phyloP scores from a whole-genome alignment of 140 eudicot genomes.

The Bidens hawaiensis region DNA sequence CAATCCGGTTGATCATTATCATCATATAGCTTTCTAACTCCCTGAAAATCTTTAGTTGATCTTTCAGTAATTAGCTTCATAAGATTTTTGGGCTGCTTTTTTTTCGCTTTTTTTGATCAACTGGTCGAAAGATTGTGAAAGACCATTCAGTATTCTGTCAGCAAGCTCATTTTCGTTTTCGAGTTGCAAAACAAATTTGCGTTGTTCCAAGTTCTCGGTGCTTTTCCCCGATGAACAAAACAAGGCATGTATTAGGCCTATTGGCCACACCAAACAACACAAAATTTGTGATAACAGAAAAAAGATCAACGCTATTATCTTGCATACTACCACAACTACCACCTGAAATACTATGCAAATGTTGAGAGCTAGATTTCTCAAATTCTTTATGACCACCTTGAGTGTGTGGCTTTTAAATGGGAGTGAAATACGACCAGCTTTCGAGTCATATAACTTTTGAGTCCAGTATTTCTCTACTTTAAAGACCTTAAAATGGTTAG shows the following conservation, averaged over 20 bases:
- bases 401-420: background rate
- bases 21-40: background rate
- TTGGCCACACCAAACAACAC: background rate
- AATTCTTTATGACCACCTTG: background rate
- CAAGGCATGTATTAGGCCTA: background rate
- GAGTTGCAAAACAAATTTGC: background rate
- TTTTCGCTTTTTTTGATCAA: conserved; percentile 3
- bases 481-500: no score
- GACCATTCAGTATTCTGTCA: background rate
- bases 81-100: background rate
- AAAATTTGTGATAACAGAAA: no score
- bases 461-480: no score
- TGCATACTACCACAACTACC: background rate
- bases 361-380: background rate
- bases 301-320: background rate
- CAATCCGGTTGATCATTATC: background rate
- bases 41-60: background rate
- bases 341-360: background rate
- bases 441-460: background rate
- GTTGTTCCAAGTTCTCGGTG: background rate
- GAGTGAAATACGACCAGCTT: background rate
- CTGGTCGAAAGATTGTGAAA: background rate
- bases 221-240: no score
- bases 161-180: background rate
- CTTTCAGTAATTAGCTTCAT: background rate